phyloP scores from a whole-genome alignment of 2,329 filamentous ascomycete genomes.

The Trichoderma cornu-damae region DNA sequence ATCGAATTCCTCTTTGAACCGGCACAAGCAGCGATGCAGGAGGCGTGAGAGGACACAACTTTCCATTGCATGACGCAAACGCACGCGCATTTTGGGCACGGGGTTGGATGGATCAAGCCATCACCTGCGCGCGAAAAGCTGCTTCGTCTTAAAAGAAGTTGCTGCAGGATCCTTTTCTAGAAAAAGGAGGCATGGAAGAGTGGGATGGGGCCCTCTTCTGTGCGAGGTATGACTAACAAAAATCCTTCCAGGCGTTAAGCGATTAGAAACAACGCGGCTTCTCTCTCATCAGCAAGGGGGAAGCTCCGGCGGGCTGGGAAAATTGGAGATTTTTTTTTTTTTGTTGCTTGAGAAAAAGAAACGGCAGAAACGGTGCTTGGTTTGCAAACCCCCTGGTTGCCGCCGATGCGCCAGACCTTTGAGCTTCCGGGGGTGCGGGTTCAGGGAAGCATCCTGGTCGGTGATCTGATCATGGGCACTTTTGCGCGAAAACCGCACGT shows the following conservation, averaged over 20 bases:
- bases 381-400: background rate
- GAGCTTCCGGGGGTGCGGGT: too few relatives aligned
- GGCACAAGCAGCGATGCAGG: too few relatives aligned
- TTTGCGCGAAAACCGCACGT: too few relatives aligned
- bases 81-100: background rate
- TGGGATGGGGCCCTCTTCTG: background rate
- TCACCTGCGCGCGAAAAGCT: slow-evolving; percentile 2
- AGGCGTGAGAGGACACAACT: background rate
- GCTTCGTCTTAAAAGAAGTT: slow-evolving; percentile 8
- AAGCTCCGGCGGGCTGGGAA: slow-evolving; percentile 5
- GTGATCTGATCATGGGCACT: too few relatives aligned
- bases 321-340: too few relatives aligned
- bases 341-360: background rate
- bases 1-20: background rate
- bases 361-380: slow-evolving; percentile 8
- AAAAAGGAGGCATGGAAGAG: slow-evolving; percentile 12
- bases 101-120: background rate
- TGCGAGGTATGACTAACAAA: background rate
- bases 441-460: too few relatives aligned
- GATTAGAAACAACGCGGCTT: background rate
- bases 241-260: slow-evolving; percentile 2
- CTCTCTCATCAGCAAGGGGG: too few relatives aligned
- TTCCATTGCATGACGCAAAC: slow-evolving; percentile 2
- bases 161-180: slow-evolving; percentile 8
- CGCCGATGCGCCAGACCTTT: too few relatives aligned